A percentile compares a stretch with the other conserved stretches of the same genome.
phyloP scores from a whole-genome alignment of 2,329 filamentous ascomycete genomes.

The Cryphonectria japonica region DNA sequence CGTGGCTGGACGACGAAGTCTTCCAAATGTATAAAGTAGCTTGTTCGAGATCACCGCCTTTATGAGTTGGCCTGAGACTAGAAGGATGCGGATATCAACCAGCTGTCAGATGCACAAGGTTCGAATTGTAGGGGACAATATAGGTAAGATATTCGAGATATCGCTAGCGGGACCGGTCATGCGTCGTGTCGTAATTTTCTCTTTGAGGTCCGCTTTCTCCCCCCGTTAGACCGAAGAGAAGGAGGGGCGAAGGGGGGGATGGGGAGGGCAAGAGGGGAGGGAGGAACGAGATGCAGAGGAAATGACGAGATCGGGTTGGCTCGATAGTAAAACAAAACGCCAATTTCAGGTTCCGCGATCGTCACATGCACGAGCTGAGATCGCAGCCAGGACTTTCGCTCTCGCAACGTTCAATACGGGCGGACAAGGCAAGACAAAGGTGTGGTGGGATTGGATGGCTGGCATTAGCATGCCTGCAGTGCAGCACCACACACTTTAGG shows the following conservation, averaged over 20 bases:
- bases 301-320: neutral
- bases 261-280: too few species aligned
- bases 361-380: slow-evolving; percentile 25
- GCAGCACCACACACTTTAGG: neutral
- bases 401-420: neutral
- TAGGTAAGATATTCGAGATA: slow-evolving; percentile 15
- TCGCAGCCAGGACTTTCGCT: slow-evolving; percentile 27
- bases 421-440: neutral
- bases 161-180: slow-evolving; percentile 13
- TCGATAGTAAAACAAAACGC: neutral
- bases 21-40: neutral
- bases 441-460: slow-evolving; percentile 1
- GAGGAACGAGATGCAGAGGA: neutral
- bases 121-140: slow-evolving; percentile 15
- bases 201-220: neutral
- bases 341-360: slow-evolving; percentile 6
- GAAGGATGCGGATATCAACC: slow-evolving; percentile 5
- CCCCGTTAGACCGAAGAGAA: neutral
- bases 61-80: neutral
- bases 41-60: neutral
- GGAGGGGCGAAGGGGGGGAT: neutral
- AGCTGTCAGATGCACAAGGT: slow-evolving; percentile 7
- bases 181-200: slow-evolving; percentile 9
- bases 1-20: neutral
- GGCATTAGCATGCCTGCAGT: neutral